Evolutionary conservation across 768 basidiomycete genomes (phyloP).

Genomic region (Coprinopsis marcescibilis): DNA sequence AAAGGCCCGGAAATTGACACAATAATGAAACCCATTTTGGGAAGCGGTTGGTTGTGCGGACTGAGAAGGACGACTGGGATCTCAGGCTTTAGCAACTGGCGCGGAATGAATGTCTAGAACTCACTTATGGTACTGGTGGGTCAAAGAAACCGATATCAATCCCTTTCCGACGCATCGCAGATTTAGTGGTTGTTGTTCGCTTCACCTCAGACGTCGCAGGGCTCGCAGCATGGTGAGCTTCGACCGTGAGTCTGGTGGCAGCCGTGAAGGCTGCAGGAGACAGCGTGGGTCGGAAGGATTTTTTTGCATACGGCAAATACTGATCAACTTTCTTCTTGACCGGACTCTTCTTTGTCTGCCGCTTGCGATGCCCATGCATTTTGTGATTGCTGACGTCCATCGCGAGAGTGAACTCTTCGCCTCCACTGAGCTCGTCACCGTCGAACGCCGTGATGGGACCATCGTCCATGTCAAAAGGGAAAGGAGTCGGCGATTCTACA

Average conservation of each 20-base stretch:
- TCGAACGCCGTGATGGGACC: constrained; percentile 6
- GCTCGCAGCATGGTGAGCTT: not conserved
- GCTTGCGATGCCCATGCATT: not conserved
- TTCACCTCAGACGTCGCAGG: not conserved
- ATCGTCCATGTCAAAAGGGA: not conserved
- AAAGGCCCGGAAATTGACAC: too few relatives aligned
- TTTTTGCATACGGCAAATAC: not conserved
- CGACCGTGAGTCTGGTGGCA: too few relatives aligned
- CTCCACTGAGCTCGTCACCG: constrained; percentile 15
- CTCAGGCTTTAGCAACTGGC: too few relatives aligned
- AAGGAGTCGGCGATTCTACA: not conserved
- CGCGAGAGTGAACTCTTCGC: constrained; percentile 40
- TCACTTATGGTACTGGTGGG: too few relatives aligned
- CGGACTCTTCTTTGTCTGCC: not conserved
- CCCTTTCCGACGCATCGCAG: not conserved
- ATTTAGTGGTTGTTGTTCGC: not conserved
- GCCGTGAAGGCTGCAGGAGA: not conserved
- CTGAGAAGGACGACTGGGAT: too few relatives aligned
- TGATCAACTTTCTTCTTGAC: not conserved
- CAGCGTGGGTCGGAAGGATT: not conserved
- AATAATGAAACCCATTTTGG: too few relatives aligned
- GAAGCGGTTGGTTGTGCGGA: too few relatives aligned
- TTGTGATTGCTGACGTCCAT: constrained; percentile 26
- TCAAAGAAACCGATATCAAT: not conserved
- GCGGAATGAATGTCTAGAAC: too few relatives aligned